Evolutionary conservation across 106 monocot species (phyloP).

Genomic region (Dendrobium chrysotoxum): DNA sequence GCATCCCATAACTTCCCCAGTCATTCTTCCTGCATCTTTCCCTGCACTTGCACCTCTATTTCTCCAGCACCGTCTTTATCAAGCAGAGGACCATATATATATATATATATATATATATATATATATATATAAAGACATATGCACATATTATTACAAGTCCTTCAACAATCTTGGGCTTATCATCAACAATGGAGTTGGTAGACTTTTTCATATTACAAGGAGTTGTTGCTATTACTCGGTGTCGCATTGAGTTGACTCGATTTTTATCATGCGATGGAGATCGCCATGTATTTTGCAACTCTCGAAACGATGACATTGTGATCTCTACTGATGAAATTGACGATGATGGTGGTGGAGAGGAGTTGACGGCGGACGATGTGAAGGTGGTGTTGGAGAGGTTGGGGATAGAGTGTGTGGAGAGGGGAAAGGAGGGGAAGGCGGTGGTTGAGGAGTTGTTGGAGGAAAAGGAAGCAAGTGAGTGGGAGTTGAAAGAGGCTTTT

Average conservation of each 20-base stretch:
- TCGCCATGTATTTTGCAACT: neutral
- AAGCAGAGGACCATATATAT: neutral
- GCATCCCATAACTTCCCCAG: neutral
- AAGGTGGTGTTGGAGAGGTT: neutral
- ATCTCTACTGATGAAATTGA: neutral
- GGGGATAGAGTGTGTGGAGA: neutral
- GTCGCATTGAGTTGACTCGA: neutral
- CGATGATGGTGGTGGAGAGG: neutral
- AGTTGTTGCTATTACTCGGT: too few relatives aligned
- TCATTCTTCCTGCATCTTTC: neutral
- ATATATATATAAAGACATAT: neutral
- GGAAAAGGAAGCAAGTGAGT: slow-evolving; percentile 36
- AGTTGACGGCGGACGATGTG: neutral
- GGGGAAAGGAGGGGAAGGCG: neutral
- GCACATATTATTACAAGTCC: neutral
- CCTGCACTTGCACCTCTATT: slow-evolving; percentile 4
- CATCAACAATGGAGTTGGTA: neutral
- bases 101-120: neutral
- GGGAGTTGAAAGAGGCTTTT: slow-evolving; percentile 43
- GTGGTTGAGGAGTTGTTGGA: slow-evolving; percentile 16
- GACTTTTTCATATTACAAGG: neutral
- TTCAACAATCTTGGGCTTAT: too few relatives aligned
- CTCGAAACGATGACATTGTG: neutral
- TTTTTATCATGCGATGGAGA: neutral
- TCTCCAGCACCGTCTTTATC: neutral